These are phyloP conservation scores for Coemansia javaensis DNA, from an alignment of 192 early-diverging fungal species.

Conservation along the genomic window DNA sequence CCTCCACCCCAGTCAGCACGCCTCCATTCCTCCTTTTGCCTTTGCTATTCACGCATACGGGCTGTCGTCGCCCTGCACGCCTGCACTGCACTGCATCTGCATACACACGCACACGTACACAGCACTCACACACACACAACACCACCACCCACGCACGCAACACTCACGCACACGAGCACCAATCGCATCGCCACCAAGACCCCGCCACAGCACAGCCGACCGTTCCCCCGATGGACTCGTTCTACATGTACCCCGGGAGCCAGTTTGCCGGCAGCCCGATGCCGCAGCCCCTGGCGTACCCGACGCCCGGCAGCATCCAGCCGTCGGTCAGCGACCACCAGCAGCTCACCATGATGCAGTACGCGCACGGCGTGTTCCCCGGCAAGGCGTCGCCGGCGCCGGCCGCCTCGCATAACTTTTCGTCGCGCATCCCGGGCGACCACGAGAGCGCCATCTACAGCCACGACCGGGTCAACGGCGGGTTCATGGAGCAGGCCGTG, in stretches of 20 bases:
- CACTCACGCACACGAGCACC: neutral
- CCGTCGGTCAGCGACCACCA: constrained; percentile 14
- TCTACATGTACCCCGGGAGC: constrained; percentile 28
- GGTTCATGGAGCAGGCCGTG: constrained; percentile 19
- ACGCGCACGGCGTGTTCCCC: constrained; percentile 8
- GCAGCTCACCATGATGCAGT: constrained; percentile 16
- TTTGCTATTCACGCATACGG: constrained; percentile 1
- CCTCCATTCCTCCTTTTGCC: neutral
- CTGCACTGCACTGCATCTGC: constrained; percentile 1
- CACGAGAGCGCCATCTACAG: constrained; percentile 22
- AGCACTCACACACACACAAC: neutral
- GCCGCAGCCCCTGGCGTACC: constrained; percentile 9
- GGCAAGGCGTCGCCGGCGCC: constrained; percentile 5
- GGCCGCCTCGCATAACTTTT: constrained; percentile 5
- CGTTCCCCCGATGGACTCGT: constrained; percentile 15
- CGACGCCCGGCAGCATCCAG: neutral
- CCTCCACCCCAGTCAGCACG: neutral
- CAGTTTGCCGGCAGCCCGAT: constrained; percentile 16
- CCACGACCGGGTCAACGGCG: constrained; percentile 21
- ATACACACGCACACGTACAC: neutral
- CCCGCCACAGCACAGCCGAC: neutral
- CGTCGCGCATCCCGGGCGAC: constrained; percentile 25
- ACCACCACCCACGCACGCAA: neutral
- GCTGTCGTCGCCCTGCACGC: neutral
- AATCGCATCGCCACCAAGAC: neutral